Evolutionary conservation across 352 stramenopile species (phyloP).

Genomic region (Pythium periplocum): DNA sequence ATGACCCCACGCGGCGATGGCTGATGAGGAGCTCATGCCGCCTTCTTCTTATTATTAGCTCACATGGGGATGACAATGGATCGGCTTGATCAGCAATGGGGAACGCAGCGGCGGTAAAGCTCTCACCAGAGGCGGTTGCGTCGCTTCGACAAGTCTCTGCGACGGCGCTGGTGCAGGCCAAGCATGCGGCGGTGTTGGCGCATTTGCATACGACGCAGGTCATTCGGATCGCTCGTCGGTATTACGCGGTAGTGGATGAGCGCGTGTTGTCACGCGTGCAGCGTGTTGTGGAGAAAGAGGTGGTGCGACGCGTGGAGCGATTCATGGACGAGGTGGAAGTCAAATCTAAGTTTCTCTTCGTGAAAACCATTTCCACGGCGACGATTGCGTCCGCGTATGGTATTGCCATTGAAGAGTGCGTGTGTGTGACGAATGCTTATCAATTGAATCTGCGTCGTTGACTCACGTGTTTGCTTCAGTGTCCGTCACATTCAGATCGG

Average conservation of each 20-base stretch:
- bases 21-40: too few relatives aligned
- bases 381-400: constrained; percentile 45
- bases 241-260: constrained; percentile 51
- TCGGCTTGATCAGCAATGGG: constrained; percentile 27
- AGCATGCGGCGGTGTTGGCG: constrained; percentile 23
- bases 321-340: constrained; percentile 47
- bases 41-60: too few relatives aligned
- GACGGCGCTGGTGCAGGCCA: constrained; percentile 21
- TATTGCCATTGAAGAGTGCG: constrained; percentile 47
- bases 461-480: constrained; percentile 16
- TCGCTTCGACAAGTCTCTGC: constrained; percentile 16
- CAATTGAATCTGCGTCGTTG: neutral
- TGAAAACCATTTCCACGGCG: constrained; percentile 58
- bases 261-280: constrained; percentile 42
- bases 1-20: too few relatives aligned
- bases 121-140: constrained; percentile 20
- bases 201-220: constrained; percentile 28
- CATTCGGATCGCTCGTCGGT: constrained; percentile 29
- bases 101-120: constrained; percentile 21
- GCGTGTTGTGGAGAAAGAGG: constrained; percentile 40
- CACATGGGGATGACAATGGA: neutral
- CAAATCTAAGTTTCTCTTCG: constrained; percentile 51
- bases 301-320: constrained; percentile 33
- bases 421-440: constrained; percentile 3
- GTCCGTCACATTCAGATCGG: constrained; percentile 41